These are phyloP conservation scores for Phlyctochytrium arcticum DNA, from an alignment of 192 early-diverging fungal genomes.

Conservation along the genomic window DNA sequence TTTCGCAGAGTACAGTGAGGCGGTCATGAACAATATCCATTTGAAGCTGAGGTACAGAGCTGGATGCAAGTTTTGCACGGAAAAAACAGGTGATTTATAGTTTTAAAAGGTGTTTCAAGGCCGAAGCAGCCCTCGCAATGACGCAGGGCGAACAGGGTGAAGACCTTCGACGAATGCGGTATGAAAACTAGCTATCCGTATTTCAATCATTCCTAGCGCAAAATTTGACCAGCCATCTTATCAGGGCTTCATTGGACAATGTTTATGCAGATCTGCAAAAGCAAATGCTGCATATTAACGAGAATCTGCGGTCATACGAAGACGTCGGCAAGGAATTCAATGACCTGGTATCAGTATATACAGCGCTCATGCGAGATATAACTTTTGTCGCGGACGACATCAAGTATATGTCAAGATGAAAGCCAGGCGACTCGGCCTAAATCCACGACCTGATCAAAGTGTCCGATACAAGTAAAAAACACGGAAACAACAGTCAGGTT, in stretches of 20 bases:
- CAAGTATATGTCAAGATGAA: not conserved
- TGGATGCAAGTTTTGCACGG: not conserved
- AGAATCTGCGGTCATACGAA: not conserved
- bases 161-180: not conserved
- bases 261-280: too few species aligned
- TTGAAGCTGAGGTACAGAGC: constrained; percentile 12
- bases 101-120: not conserved
- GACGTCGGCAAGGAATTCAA: constrained; percentile 14
- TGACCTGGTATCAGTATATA: not conserved
- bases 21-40: constrained; percentile 3
- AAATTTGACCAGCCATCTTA: too few species aligned
- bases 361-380: constrained; percentile 5
- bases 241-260: too few species aligned
- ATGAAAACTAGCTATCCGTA: too few species aligned
- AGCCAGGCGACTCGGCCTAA: too few species aligned
- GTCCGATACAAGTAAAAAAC: too few species aligned
- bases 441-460: too few species aligned
- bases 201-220: too few species aligned
- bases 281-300: too few species aligned
- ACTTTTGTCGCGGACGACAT: constrained; percentile 13
- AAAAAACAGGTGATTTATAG: not conserved
- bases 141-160: not conserved
- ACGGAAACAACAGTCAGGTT: too few species aligned
- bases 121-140: not conserved
- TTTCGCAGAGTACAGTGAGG: constrained; percentile 1